Evolutionary conservation across 2,329 filamentous ascomycete genomes (phyloP), one percentile per base, ranked within the genome.

Genomic region (Aspergillus sp.): DNA sequence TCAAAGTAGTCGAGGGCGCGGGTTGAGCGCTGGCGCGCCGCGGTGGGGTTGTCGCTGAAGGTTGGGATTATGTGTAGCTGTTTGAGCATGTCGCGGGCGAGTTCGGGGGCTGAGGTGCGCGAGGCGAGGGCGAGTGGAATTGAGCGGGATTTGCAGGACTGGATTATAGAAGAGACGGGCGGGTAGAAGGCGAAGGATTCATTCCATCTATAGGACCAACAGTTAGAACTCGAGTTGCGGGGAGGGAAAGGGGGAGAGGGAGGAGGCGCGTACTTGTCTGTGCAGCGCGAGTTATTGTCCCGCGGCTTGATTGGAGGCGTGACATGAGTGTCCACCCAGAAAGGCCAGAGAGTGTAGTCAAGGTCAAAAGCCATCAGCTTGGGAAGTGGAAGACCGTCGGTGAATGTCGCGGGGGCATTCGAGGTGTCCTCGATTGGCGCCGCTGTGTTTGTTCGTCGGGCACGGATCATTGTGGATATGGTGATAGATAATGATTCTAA

Each of bases 281-380:
- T 75, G 31, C 74, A 77, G 61, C 78, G 78, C 30, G 79, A 79
- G 64, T 80, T 80, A 63, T 80, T 78, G 64, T 88, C 85, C 66
- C 82, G 83, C 54, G 86, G 82, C 65, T 88, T 88, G 54, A 97
- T 79, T 0, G 93, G 93, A 7, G 88, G 85, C 25, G 87, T 87
- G 69, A 95, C 90, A 78, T 97, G 93, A 3, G 93, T 97, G 81
- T 98, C 95, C 1, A 96, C 89, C 94, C 94, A 98, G 80, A 97
- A 97, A 4, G 93, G 93, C 95, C 94, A 98, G n/a, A 98, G 84
- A 0, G 95, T 98, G 83, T 97, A 98, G 83, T 98, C 94, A 65
- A 98, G 87, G 76, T 98, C 95, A 80, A 98, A 97, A 66, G 95
- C 91, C 70, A 98, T 85, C 68, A 97, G 84, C 64, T 89, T 88